These are phyloP conservation scores for Pyracantha coccinea DNA, from an alignment of 331 rosid genomes.

Conservation along the genomic window DNA sequence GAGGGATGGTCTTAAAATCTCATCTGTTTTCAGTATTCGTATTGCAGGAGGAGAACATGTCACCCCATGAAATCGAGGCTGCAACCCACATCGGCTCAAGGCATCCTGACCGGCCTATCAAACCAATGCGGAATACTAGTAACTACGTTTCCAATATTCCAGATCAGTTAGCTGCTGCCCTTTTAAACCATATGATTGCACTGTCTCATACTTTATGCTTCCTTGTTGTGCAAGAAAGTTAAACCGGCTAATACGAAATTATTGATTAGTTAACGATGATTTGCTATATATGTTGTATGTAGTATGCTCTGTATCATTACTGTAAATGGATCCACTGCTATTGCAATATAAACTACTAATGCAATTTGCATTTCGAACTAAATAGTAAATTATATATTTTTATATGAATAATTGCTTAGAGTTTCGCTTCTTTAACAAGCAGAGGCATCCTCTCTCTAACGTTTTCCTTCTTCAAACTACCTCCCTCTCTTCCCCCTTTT, in stretches of 20 bases:
- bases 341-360: background rate
- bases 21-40: background rate
- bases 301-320: too few species aligned
- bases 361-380: background rate
- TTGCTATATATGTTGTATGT: too few species aligned
- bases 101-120: conserved; percentile 73
- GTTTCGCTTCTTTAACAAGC: conserved; percentile 21
- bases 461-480: conserved; percentile 11
- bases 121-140: background rate
- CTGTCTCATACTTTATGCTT: too few species aligned
- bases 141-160: too few species aligned
- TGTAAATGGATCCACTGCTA: too few species aligned
- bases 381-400: background rate
- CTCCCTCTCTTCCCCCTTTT: conserved; percentile 22
- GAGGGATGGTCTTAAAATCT: background rate
- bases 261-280: too few species aligned
- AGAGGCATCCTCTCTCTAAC: conserved; percentile 26
- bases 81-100: conserved; percentile 91
- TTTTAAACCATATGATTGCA: too few species aligned
- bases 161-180: too few species aligned
- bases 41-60: conserved; percentile 88
- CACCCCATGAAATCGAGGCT: conserved; percentile 64
- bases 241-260: too few species aligned
- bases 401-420: background rate
- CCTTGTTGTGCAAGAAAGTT: too few species aligned